Percentiles rank a stretch among this genome's conserved stretches.
These are phyloP conservation scores for Wickerhamomyces alni DNA, from an alignment of 805 yeast genomes.

Conservation along the genomic window DNA sequence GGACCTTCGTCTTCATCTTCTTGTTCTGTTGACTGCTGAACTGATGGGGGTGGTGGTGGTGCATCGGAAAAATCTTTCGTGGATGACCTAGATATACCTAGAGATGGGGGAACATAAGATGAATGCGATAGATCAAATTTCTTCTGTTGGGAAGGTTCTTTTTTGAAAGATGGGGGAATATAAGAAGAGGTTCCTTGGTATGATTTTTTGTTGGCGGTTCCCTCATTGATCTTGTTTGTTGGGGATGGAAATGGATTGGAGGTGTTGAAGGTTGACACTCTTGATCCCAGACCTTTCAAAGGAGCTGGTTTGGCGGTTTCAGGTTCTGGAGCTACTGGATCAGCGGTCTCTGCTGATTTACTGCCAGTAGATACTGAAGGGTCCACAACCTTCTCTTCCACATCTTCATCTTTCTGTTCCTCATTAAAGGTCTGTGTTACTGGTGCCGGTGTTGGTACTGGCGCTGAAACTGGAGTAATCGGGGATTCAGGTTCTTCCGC, in stretches of 20 bases:
- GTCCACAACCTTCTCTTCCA: slow-evolving; percentile 16
- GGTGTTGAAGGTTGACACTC: slow-evolving; percentile 10
- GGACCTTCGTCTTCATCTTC: slow-evolving; percentile 53
- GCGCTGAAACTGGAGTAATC: neutral
- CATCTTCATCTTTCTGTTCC: slow-evolving; percentile 1
- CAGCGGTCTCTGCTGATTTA: no score
- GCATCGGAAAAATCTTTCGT: slow-evolving; percentile 5
- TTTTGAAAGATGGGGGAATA: slow-evolving; percentile 21
- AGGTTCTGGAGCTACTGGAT: slow-evolving; percentile 8
- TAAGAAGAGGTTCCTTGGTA: slow-evolving; percentile 24
- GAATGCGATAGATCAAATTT: slow-evolving; percentile 16
- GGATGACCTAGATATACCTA: slow-evolving; percentile 10
- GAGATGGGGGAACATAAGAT: slow-evolving; percentile 22
- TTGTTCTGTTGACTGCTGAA: slow-evolving; percentile 21
- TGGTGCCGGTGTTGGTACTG: no score
- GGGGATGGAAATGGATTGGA: slow-evolving; percentile 11
- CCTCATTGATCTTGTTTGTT: slow-evolving; percentile 8
- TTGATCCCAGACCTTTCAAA: slow-evolving; percentile 4
- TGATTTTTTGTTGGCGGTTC: slow-evolving; percentile 7
- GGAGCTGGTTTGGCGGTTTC: slow-evolving; percentile 2
- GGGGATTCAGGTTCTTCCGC: slow-evolving; percentile 24
- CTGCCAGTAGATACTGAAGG: neutral
- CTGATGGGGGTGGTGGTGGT: slow-evolving; percentile 10
- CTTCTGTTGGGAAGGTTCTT: neutral
- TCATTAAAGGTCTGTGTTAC: neutral